Percentiles rank a stretch among this genome's conserved stretches.
These are phyloP conservation scores for Chrysosporium keratinophilum DNA, from an alignment of 2,329 filamentous ascomycete genomes.

Conservation along the genomic window DNA sequence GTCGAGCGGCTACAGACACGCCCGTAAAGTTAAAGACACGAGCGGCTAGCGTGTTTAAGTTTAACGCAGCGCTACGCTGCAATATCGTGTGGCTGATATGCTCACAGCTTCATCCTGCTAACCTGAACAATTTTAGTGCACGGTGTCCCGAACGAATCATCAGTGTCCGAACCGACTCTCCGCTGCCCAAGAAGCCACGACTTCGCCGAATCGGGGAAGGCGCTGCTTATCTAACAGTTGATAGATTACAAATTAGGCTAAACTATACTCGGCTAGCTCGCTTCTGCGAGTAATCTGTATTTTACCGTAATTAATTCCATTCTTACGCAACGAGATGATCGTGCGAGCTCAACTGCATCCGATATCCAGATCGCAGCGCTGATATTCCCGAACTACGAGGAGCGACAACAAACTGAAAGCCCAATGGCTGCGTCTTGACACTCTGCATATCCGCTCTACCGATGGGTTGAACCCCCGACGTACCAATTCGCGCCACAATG, in stretches of 20 bases:
- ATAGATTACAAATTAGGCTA: background rate
- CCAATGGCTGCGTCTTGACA: background rate
- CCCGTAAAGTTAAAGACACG: background rate
- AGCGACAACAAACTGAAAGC: background rate
- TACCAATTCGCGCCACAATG: background rate
- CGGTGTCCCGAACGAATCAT: background rate
- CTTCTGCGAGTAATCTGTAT: background rate
- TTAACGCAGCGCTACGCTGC: too few relatives aligned
- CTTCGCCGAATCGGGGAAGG: background rate
- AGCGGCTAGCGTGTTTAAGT: background rate
- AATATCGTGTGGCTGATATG: too few relatives aligned
- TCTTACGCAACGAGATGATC: background rate
- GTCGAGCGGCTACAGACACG: background rate
- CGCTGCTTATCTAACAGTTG: background rate
- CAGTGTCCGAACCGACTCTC: background rate
- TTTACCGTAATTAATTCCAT: background rate
- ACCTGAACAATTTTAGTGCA: background rate
- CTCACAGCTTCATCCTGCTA: background rate
- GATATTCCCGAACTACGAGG: background rate
- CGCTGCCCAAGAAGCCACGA: too few relatives aligned
- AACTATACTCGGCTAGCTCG: background rate
- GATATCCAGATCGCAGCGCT: background rate
- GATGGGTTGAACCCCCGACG: constrained; percentile 1
- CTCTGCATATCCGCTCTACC: background rate
- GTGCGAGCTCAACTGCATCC: background rate